Conservation (phyloP, 306 rosid species). For the Corylus avellana region DNA sequence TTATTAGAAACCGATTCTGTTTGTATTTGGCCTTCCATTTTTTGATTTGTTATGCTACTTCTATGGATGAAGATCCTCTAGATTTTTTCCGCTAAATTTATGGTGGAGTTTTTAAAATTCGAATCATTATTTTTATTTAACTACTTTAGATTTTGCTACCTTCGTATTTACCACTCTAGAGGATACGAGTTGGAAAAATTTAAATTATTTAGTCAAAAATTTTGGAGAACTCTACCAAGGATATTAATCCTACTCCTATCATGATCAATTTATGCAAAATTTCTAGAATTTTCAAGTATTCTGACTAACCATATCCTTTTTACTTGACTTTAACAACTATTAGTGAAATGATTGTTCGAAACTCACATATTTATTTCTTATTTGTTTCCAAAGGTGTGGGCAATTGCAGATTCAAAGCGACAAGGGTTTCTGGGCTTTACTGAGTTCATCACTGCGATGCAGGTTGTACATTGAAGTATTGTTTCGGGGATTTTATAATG, state of each 20-base stretch:
- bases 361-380: background rate
- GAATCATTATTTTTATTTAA: too few species aligned
- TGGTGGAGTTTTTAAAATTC: too few species aligned
- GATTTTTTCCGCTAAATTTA: too few species aligned
- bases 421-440: constrained; percentile 70
- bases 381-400: constrained; percentile 60
- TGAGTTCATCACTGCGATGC: constrained; percentile 84
- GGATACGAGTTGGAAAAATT: too few species aligned
- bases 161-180: too few species aligned
- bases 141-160: too few species aligned
- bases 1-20: background rate
- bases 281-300: background rate
- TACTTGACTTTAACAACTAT: too few species aligned
- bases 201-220: too few species aligned
- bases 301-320: background rate
- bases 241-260: too few species aligned
- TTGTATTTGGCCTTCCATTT: background rate
- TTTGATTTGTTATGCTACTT: background rate
- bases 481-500: background rate
- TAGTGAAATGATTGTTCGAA: background rate
- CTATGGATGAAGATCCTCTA: too few species aligned
- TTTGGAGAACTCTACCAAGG: too few species aligned
- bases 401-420: constrained; percentile 70
- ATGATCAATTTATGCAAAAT: too few species aligned
- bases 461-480: constrained; percentile 42